phyloP scores from a whole-genome alignment of 441 rosid species.

The Corymbia citriodora region DNA sequence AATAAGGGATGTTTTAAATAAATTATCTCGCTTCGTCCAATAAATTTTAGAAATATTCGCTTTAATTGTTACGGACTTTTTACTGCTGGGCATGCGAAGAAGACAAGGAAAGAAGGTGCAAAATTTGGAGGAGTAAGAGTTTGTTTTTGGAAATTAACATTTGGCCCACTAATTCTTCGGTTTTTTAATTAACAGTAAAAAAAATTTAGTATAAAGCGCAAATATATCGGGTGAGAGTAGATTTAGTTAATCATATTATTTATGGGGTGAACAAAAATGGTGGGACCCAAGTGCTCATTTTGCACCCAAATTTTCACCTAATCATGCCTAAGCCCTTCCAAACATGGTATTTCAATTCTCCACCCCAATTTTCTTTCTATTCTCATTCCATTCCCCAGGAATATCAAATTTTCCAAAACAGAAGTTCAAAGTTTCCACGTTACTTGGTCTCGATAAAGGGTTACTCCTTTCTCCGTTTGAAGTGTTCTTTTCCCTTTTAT shows the following conservation, averaged over 20 bases:
- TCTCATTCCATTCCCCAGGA: neutral
- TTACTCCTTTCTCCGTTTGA: neutral
- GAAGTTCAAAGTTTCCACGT: neutral
- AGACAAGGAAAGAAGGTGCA: no score
- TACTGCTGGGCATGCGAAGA: neutral
- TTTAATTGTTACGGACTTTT: neutral
- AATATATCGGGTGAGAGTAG: neutral
- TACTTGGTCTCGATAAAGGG: neutral
- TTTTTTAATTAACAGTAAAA: neutral
- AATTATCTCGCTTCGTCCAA: neutral
- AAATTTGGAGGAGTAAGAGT: neutral
- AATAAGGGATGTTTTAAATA: neutral
- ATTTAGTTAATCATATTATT: neutral
- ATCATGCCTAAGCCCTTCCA: neutral
- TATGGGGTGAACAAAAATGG: neutral
- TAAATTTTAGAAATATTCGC: neutral
- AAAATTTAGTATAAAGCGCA: neutral
- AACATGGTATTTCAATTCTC: neutral
- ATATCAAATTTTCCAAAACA: neutral
- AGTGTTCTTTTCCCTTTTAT: neutral
- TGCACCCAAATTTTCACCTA: neutral
- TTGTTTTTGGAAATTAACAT: neutral
- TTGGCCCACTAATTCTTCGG: neutral
- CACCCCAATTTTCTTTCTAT: neutral
- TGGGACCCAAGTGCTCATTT: neutral